Base-by-base conservation (phyloP, 1,139 yeast genomes). In the Nadsonia starkeyi-henricii region DNA sequence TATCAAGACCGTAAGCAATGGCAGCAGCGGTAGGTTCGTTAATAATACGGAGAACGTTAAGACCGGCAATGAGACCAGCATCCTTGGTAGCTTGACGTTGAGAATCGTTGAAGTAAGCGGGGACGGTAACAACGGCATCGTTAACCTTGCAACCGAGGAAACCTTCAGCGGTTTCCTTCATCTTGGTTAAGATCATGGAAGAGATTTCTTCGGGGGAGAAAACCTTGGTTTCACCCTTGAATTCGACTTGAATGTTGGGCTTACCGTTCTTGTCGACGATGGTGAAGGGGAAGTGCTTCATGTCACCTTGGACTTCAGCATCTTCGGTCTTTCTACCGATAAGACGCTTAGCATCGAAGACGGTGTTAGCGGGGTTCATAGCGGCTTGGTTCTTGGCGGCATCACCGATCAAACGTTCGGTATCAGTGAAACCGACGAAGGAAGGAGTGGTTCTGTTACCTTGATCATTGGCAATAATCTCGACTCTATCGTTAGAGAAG, bases 21-120 rank as follows among this genome's bases (percentile, higher is more conserved):
- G 96, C 96, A 55, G 97, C 96, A 47, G 97, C 97, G 51, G 97
- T 89, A 55, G 97, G 97, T 74, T 89, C 97, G 68, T 89, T 89
- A 59, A 89, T 95, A 64, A 89, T 88, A 74, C 97, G 82, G 65
- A 88, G 77, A 52, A 89, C 95, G 62, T 85, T 86, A 64, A 89
- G 78, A 60, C 97, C 97, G 46, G 96, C 95, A 74, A 89, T 89
- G 53, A 85, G 77, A 73, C 96, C 97, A 49, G 97, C 96, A 68
- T 88, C 96, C 74, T 89, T 88, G 55, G 97, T 89, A 53, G 97
- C 97, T 70, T 89, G 96, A 74, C 96, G 83, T 73, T 89, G 97
- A 51, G 97, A 94, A 70, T 89, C 96, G 69, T 89, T 91, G 74
- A 89, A 89, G 72, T 89, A 89, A 50, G 97, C 97, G 51, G 97